Conservation (phyloP, 176 grass and related monocot species). For the Carex myosuroides region DNA sequence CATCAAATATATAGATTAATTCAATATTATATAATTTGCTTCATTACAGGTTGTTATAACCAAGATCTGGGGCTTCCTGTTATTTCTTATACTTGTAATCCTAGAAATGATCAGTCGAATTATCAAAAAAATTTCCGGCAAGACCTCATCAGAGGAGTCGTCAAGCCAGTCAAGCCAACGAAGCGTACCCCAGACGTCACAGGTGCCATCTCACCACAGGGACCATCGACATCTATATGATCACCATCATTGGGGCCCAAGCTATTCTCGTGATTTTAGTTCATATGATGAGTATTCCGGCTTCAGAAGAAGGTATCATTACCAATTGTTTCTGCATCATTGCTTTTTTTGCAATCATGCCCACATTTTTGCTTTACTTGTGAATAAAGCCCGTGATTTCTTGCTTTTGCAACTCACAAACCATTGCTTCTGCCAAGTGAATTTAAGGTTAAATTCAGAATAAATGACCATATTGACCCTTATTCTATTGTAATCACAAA, state of each 20-base stretch:
- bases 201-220: not conserved
- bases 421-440: not conserved
- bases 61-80: conserved; percentile 20
- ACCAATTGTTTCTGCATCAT: not conserved
- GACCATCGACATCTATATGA: not conserved
- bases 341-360: not conserved
- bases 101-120: conserved; percentile 24
- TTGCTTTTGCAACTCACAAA: conserved; percentile 2
- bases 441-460: not conserved
- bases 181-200: not conserved
- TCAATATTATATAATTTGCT: not conserved
- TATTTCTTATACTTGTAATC: conserved; percentile 22
- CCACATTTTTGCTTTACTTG: not conserved
- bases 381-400: not conserved
- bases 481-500: not conserved
- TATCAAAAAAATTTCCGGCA: conserved; percentile 16
- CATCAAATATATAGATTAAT: not conserved
- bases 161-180: conserved; percentile 8
- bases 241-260: not conserved
- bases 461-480: not conserved
- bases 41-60: conserved; percentile 21
- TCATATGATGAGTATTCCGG: not conserved
- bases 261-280: conserved; percentile 7
- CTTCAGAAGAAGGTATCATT: conserved; percentile 15
- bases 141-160: not conserved